Evolutionary conservation across 805 yeast genomes (phyloP), one percentile per base, ranked within the genome.

Genomic region (Barnettozyma californica): DNA sequence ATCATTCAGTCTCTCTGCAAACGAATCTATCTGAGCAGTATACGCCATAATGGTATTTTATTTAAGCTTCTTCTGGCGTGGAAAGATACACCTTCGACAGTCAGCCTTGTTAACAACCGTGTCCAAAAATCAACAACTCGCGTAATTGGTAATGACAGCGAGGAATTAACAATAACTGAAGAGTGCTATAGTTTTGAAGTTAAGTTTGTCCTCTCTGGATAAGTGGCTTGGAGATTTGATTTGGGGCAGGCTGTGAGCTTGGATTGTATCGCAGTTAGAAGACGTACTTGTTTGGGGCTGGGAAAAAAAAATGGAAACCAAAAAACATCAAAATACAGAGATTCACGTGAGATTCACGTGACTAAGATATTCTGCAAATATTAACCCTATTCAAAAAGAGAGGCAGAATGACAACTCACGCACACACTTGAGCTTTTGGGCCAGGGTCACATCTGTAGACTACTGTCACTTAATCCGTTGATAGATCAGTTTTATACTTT

Each of bases 1-100:
- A 43, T 75, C 81, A 49, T 68, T 66, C 19, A 87, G 76, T 60
- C 85, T 74, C 48, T 79, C 66, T 50, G 81, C 87, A 65, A 87
- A 82, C 44, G 80, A 73, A 60, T 84, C 91, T 43, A 86, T 74
- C 63, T 83, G 90, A 6, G 63, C 60, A 10, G 64, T 57, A 47
- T 68, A 63, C 6, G 72, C 60, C 74, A 70, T 69, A n/a, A 8
- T 46, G 26, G 41, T 29, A 9, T 5, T 8, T 21, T 29, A 9
- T 5, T 8, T 21, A 35, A 9, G 16, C n/a, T 23, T 33, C 43
- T 25, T 41, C 36, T 41, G 44, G 35, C 41, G 14, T n/a, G n/a
- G n/a, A 21, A 37, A 21, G 40, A 19, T n/a, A n/a, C 36, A 18
- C 36, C n/a, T 3, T 33, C 19, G n/a, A 33, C n/a, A n/a, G 9